phyloP scores from a whole-genome alignment of 176 grass and related monocot species.

The barley (Hordeum vulgare) region MorexV3_pseudomolecules_assembly NC_058523.1:2444827-2445326 shows the following conservation, averaged over 20 bases:
- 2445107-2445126: constrained; percentile 45
- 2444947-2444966: no score
- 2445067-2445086: constrained; percentile 51
- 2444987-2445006: no score
- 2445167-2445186: neutral
- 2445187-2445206: neutral
- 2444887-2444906: no score
- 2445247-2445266: constrained; percentile 35
- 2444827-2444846: no score
- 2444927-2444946: no score
- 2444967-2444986: no score
- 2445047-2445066: constrained; percentile 60
- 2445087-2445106: constrained; percentile 60
- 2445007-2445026: neutral
- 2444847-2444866: no score
- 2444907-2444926: no score
- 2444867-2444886: no score
- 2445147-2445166: constrained; percentile 28
- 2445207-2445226: neutral
- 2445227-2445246: constrained; percentile 1
- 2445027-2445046: constrained; percentile 26
- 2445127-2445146: constrained; percentile 17
- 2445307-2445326: neutral
- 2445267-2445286: constrained; percentile 50
- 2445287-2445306: constrained; percentile 24